These are phyloP conservation scores for Castanospermum australe DNA, from an alignment of 306 rosid genomes.

Conservation along the genomic window DNA sequence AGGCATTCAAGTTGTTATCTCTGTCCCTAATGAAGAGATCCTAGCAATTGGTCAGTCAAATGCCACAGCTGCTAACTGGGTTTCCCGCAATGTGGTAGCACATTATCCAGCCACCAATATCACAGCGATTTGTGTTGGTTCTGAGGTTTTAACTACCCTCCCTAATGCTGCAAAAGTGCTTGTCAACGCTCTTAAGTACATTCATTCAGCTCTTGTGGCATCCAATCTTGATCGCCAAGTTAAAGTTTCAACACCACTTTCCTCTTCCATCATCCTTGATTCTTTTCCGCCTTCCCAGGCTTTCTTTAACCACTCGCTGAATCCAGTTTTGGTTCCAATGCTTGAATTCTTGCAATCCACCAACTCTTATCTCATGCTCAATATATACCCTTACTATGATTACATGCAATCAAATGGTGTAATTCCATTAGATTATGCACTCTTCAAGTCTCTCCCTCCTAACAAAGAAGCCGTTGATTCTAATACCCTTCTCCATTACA, in stretches of 20 bases:
- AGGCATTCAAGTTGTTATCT: slow-evolving; percentile 66
- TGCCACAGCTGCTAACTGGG: slow-evolving; percentile 86
- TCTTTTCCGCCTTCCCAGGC: slow-evolving; percentile 93
- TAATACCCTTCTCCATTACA: slow-evolving; percentile 75
- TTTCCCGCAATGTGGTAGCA: slow-evolving; percentile 72
- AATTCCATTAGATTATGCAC: slow-evolving; percentile 78
- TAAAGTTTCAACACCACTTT: slow-evolving; percentile 75
- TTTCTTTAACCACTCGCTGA: slow-evolving; percentile 65
- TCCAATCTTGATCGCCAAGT: slow-evolving; percentile 75
- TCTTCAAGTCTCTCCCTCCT: slow-evolving; percentile 67
- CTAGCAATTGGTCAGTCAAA: slow-evolving; percentile 82
- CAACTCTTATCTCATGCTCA: slow-evolving; percentile 66
- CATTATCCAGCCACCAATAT: slow-evolving; percentile 87
- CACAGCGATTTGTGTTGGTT: slow-evolving; percentile 80
- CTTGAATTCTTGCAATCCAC: slow-evolving; percentile 81
- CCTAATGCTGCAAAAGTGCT: slow-evolving; percentile 81
- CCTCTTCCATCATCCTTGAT: slow-evolving; percentile 78
- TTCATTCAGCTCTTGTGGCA: slow-evolving; percentile 75
- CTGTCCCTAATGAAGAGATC: slow-evolving; percentile 77
- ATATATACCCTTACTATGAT: slow-evolving; percentile 81
- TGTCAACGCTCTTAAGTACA: slow-evolving; percentile 66
- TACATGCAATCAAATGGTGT: slow-evolving; percentile 82
- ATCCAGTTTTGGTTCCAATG: slow-evolving; percentile 69
- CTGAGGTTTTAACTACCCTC: slow-evolving; percentile 65
- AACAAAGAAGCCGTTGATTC: slow-evolving; percentile 88